Base-by-base conservation (phyloP, 306 rosid genomes). In the Urtica urens region DNA sequence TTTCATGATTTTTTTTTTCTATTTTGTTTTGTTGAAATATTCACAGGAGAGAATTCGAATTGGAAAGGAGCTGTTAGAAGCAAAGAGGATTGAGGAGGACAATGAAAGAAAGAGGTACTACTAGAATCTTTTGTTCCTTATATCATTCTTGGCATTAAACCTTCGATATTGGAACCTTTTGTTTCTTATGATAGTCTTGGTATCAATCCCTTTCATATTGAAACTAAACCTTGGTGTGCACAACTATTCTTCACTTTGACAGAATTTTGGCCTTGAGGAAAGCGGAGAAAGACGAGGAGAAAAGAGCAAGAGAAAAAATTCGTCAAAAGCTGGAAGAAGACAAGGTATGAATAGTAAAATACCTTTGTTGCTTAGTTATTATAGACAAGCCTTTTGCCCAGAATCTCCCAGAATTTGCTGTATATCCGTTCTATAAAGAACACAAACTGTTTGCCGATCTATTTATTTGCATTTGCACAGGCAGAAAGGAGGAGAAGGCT, bases 281-380 rank as follows among this genome's bases (percentile, higher is more conserved):
- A 79, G 99, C 94, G 39, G 99, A 90, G 74, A 85, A 90, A 69
- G 99, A 85, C 51, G 99, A 90, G 64, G 99, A 90, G 79, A 79
- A 51, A 71, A 81, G 78, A 72, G 99, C 95, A 45, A 73, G 95
- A 50, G 99, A 90, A 60, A 90, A 76, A 81, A 90, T 90, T 68
- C 82, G 47, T 62, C 94, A 81, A 62, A 90, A 82, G 68, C 69
- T 90, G 76, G 99, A 82, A 73, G 99, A 90, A 72, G 97, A 88
- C 76, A 88, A 83, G 88, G 97, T 78, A 66, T 6, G 23, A 48
- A 51, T 53, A 31, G 34, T 13, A 31, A 1, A 31, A 31, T 31
- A 31, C 13, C 7, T 31, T 31, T 7, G 37, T 31, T n/a, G n/a
- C n/a, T 0, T 31, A 31, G 13, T 31, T 31, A 31, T 31, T 31